phyloP scores from a whole-genome alignment of 2,329 filamentous ascomycete genomes.

The Elsinoe batatas region DNA sequence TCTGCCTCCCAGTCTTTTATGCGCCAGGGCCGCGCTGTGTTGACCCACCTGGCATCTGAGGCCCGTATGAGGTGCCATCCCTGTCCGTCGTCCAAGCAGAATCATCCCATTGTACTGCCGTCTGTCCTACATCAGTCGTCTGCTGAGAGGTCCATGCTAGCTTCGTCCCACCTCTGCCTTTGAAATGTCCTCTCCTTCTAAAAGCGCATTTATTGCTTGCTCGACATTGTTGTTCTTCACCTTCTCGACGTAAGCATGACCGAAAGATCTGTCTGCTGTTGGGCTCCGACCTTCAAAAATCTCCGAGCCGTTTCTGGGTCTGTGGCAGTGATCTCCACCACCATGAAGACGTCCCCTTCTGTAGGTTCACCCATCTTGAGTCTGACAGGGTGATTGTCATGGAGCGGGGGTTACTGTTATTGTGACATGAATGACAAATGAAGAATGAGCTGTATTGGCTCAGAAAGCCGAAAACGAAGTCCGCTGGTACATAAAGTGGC shows the following conservation, averaged over 20 bases:
- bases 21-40: background rate
- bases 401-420: background rate
- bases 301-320: slow-evolving; percentile 19
- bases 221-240: slow-evolving; percentile 25
- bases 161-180: slow-evolving; percentile 18
- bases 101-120: slow-evolving; percentile 23
- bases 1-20: background rate
- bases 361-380: slow-evolving; percentile 19
- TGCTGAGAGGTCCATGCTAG: background rate
- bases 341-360: slow-evolving; percentile 19
- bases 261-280: background rate
- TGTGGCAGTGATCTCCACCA: slow-evolving; percentile 20
- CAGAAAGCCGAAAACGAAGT: background rate
- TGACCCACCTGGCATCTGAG: slow-evolving; percentile 9
- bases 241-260: slow-evolving; percentile 14
- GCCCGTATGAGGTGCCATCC: slow-evolving; percentile 19
- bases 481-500: background rate
- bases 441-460: background rate
- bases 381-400: background rate
- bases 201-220: slow-evolving; percentile 22
- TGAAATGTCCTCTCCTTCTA: slow-evolving; percentile 25
- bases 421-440: background rate
- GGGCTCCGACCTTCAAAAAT: slow-evolving; percentile 23
- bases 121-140: slow-evolving; percentile 1
- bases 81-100: slow-evolving; percentile 21